Base-by-base conservation (phyloP, 108 stramenopile species). In the Epithemia pelagica region DNA sequence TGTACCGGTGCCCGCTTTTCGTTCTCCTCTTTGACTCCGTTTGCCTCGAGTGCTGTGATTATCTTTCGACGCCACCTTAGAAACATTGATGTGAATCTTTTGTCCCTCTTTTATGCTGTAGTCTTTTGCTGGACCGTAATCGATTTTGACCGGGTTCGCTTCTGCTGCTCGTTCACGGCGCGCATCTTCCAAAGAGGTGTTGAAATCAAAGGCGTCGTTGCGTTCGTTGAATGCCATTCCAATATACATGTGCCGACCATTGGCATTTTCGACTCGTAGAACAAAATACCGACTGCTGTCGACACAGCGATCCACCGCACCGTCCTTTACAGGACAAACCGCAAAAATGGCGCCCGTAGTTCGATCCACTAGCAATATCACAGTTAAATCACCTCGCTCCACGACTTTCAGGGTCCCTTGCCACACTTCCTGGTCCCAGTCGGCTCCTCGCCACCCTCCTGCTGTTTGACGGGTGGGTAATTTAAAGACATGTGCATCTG, bases 201-300 rank as follows among this genome's bases (percentile, higher is more conserved):
- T 98, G 76, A 98, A 98, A 65, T 98, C 97, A 81, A 98, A 98
- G 23, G 97, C 95, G 79, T 96, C 94, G 68, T 96, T 96, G 61
- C 97, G 78, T 64, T 97, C 95, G 74, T 98, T 95, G 75, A 98
- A 98, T 7, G 97, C 97, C 73, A 98, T 63, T 3, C 97, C 97
- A 53, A 98, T 89, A 80, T 94, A 98, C 84, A 96, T 95, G 72
- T 97, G 95, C 28, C 92, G 56, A 3, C 96, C 97, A 67, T 86
- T 83, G 1, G 83, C 90, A 80, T 96, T 98, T 66, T 93, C 88
- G 78, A 97, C 93, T 60, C 89, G 62, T 26, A 96, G 71, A 0
- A 96, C 96, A 77, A 96, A 96, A 68, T 96, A 96, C 10, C 96
- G 74, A 54, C 84, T 85, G 28, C 88, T 89, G 65, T 96, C 96